Percentiles rank a stretch among this genome's conserved stretches.
Evolutionary conservation across 352 stramenopile species (phyloP).

Genomic region (Pythium scleroteichum): DNA sequence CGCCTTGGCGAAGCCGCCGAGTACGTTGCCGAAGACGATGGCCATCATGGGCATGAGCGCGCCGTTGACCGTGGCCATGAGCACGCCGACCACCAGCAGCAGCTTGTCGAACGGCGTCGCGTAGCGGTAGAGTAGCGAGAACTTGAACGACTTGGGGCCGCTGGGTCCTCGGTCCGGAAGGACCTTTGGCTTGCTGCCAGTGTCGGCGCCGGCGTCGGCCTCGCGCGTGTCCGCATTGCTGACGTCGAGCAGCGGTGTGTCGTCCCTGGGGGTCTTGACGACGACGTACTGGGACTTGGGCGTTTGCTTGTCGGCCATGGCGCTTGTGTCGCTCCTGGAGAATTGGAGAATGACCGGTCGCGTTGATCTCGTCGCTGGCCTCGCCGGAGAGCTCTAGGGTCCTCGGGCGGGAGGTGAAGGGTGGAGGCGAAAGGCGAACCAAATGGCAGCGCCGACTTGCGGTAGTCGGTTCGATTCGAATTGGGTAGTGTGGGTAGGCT

Average conservation of each 20-base stretch:
- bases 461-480: too few relatives aligned
- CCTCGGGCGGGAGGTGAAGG: not conserved
- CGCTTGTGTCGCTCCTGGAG: conserved; percentile 8
- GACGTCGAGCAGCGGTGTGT: conserved; percentile 13
- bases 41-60: conserved; percentile 44
- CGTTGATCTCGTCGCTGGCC: not conserved
- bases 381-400: not conserved
- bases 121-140: conserved; percentile 32
- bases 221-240: conserved; percentile 11
- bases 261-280: conserved; percentile 23
- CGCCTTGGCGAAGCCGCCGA: conserved; percentile 29
- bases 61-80: conserved; percentile 30
- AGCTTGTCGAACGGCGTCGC: conserved; percentile 34
- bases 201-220: conserved; percentile 8
- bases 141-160: conserved; percentile 20
- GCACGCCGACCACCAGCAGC: conserved; percentile 24
- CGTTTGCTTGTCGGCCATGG: conserved; percentile 5
- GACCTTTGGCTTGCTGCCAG: conserved; percentile 1
- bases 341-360: conserved; percentile 17
- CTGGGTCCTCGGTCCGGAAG: not conserved
- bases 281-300: conserved; percentile 18
- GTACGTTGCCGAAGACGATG: conserved; percentile 40
- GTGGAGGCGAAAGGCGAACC: too few relatives aligned
- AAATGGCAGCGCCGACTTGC: too few relatives aligned
- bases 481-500: too few relatives aligned